A percentile compares a stretch with the other conserved stretches of the same genome.
Conservation (phyloP, 768 basidiomycete genomes). For the Cyathus striatus region DNA sequence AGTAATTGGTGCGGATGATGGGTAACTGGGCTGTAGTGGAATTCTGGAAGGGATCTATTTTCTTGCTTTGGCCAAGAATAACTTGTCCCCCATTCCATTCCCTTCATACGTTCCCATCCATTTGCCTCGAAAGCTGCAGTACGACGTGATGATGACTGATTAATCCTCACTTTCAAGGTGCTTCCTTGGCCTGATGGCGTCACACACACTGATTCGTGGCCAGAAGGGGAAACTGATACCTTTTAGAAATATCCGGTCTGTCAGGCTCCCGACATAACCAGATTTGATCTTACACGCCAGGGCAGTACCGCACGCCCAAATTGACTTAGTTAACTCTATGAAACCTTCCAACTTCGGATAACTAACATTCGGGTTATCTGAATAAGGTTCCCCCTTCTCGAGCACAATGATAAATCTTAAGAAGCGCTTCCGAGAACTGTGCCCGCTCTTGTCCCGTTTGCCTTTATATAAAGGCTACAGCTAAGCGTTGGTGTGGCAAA, state of each 20-base stretch:
- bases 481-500: not conserved
- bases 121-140: too few species aligned
- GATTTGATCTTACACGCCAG: not conserved
- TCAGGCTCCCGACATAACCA: not conserved
- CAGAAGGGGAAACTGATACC: not conserved
- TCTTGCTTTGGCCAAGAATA: too few species aligned
- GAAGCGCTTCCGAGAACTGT: not conserved
- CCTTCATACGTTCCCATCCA: too few species aligned
- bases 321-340: constrained; percentile 1
- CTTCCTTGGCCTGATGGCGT: constrained; percentile 1
- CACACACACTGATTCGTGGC: not conserved
- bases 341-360: not conserved
- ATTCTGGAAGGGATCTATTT: too few species aligned
- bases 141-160: too few species aligned
- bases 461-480: not conserved
- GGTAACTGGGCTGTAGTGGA: too few species aligned
- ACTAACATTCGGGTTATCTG: not conserved
- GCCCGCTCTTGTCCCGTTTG: not conserved
- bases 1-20: too few species aligned
- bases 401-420: not conserved
- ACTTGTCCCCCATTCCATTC: too few species aligned
- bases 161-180: too few species aligned
- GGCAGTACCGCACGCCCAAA: not conserved
- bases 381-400: not conserved
- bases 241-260: not conserved